phyloP scores from a whole-genome alignment of 169 alveolate genomes.

The Theileria annulata region DNA sequence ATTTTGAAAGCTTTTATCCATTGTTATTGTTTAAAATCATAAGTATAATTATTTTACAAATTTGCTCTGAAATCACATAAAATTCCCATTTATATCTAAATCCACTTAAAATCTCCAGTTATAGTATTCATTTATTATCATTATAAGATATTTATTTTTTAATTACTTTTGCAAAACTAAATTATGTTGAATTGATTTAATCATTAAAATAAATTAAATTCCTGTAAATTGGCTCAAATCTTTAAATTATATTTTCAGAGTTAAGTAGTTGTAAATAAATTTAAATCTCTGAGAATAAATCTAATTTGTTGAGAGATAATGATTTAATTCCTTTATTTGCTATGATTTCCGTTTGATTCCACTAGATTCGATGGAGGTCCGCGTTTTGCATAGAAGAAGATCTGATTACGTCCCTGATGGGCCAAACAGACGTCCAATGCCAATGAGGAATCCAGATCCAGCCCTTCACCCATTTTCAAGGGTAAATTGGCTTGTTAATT shows the following conservation, averaged over 20 bases:
- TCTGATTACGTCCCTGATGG: conserved; percentile 62
- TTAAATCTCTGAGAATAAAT: background rate
- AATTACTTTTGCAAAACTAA: too few relatives aligned
- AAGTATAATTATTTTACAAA: too few relatives aligned
- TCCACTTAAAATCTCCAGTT: too few relatives aligned
- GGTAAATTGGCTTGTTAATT: conserved; percentile 50
- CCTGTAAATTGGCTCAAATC: too few relatives aligned
- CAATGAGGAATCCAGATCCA: conserved; percentile 63
- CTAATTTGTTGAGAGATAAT: background rate
- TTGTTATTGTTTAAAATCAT: too few relatives aligned
- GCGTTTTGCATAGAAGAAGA: conserved; percentile 49
- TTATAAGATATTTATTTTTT: too few relatives aligned
- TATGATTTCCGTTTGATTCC: background rate
- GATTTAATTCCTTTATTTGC: background rate
- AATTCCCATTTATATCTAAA: too few relatives aligned
- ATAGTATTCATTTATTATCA: too few relatives aligned
- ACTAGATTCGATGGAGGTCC: conserved; percentile 31
- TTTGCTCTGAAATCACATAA: too few relatives aligned
- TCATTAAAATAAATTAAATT: too few relatives aligned
- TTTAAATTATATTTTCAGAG: background rate
- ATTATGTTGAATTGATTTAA: too few relatives aligned
- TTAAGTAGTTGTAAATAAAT: background rate
- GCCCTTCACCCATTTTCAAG: conserved; percentile 60
- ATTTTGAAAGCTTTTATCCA: too few relatives aligned
- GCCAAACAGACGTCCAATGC: conserved; percentile 66